Evolutionary conservation across 2,329 filamentous ascomycete genomes (phyloP).

Genomic region (Fusarium nelsonii): DNA sequence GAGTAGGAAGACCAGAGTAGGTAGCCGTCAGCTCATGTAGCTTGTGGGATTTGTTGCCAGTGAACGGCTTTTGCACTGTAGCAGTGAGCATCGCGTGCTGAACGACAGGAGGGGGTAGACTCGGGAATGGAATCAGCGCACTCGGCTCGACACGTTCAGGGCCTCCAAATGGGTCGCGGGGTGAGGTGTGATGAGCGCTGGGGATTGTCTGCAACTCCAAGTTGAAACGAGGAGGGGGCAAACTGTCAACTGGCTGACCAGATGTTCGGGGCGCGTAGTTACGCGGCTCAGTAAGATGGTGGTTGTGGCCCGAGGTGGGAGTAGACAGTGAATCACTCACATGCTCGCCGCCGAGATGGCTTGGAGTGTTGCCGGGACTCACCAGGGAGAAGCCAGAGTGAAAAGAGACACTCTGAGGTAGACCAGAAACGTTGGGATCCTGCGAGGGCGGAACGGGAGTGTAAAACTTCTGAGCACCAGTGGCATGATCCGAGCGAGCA

Average conservation of each 20-base stretch:
- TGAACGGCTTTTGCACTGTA: constrained; percentile 27
- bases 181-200: not conserved
- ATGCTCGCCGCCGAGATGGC: constrained; percentile 13
- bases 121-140: constrained; percentile 21
- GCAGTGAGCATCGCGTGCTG: constrained; percentile 33
- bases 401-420: constrained; percentile 36
- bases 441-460: constrained; percentile 19
- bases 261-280: constrained; percentile 56
- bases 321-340: constrained; percentile 14
- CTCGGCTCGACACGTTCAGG: constrained; percentile 10
- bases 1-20: constrained; percentile 51
- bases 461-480: constrained; percentile 26
- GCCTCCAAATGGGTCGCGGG: constrained; percentile 40
- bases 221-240: constrained; percentile 57
- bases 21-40: constrained; percentile 55
- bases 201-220: constrained; percentile 35
- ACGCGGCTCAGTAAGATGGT: constrained; percentile 56
- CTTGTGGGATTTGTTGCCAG: constrained; percentile 52
- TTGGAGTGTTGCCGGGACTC: constrained; percentile 39
- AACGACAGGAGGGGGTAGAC: constrained; percentile 15
- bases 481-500: constrained; percentile 1
- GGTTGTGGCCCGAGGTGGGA: constrained; percentile 23
- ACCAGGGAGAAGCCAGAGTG: constrained; percentile 23
- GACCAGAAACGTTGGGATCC: constrained; percentile 8
- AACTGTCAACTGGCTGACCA: constrained; percentile 40